Evolutionary conservation across 352 stramenopile species (phyloP).

Genomic region (Detonula confervacea): DNA sequence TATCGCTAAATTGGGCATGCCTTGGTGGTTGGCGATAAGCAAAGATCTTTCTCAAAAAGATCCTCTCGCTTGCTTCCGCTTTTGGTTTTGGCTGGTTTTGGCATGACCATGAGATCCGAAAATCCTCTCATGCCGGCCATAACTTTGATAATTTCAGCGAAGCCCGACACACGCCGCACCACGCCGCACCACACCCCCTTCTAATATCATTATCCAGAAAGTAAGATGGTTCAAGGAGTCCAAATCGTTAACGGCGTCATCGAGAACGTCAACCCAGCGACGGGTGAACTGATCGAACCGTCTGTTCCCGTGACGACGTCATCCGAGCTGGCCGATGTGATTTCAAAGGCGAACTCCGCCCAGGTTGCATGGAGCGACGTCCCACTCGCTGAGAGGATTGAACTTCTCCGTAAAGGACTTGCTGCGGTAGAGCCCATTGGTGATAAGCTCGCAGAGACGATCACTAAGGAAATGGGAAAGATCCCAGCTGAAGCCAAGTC

Average conservation of each 20-base stretch:
- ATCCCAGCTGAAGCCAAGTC: slow-evolving; percentile 31
- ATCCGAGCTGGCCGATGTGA: slow-evolving; percentile 28
- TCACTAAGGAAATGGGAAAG: slow-evolving; percentile 63
- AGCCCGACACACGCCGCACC: too few relatives aligned
- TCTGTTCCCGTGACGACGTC: slow-evolving; percentile 34
- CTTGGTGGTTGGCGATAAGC: too few relatives aligned
- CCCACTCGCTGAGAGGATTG: slow-evolving; percentile 43
- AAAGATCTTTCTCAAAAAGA: too few relatives aligned
- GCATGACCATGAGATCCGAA: too few relatives aligned
- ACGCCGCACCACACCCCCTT: too few relatives aligned
- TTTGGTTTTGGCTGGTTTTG: too few relatives aligned
- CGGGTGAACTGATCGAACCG: slow-evolving; percentile 44
- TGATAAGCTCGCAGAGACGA: slow-evolving; percentile 40
- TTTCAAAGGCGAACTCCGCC: slow-evolving; percentile 39
- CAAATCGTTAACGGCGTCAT: slow-evolving; percentile 49
- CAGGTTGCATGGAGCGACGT: slow-evolving; percentile 38
- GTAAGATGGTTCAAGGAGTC: slow-evolving; percentile 56
- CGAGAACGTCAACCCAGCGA: slow-evolving; percentile 51
- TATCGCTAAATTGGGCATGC: too few relatives aligned
- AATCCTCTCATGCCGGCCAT: too few relatives aligned
- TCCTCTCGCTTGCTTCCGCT: too few relatives aligned
- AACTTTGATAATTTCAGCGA: too few relatives aligned
- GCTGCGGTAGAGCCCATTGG: slow-evolving; percentile 22
- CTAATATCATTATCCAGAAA: too few relatives aligned
- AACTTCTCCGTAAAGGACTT: slow-evolving; percentile 32